Evolutionary conservation across 2,329 filamentous ascomycete genomes (phyloP), one percentile per base, ranked within the genome.

Genomic region (Sarocladiaceae sp.): DNA sequence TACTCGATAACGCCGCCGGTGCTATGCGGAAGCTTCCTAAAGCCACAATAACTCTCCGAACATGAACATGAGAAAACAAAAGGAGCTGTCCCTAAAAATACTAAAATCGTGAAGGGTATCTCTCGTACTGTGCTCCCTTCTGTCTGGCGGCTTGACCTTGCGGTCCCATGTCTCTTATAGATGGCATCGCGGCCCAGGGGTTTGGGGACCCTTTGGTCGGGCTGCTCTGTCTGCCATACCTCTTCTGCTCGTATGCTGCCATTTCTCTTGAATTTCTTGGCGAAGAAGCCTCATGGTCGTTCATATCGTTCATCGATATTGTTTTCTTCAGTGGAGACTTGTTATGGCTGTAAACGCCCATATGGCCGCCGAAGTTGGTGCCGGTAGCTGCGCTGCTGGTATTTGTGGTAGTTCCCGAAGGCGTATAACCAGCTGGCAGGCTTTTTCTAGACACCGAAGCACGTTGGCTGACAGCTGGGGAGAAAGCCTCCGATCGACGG

Each of bases 321-420:
- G 88, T 78, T 66, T 96, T 96, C 61, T 90, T 87, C 12, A 97
- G 68, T 0, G 93, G 93, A 11, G 90, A 96, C 36, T 86, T 87
- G 5, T 84, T 84, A 65, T 96, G 90, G 5, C 80, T 86, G 66
- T 85, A 91, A 1, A 95, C 78, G 13, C 92, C 91, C 48, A 96
- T 73, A 63, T 80, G 93, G 2, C 92, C 90, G 15, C 90, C 90
- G 63, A 72, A 73, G 7, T 56, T 64, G 1, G 63, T 53, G 47
- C 57, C 59, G 4, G 60, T 53, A 17, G 59, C 60, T 13, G 64
- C 54, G 22, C 57, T 58, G 15, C 58, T 35, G 13, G 23, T 25
- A 36, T 50, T 52, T 4, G 61, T 59, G 4, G 64, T 56, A 8
- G 62, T 62, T 18, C 62, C 59, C 3, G 60, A 58, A 3, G 67